Base-by-base conservation (phyloP, 305 asterid genomes). In the Fraxinus baroniana region DNA sequence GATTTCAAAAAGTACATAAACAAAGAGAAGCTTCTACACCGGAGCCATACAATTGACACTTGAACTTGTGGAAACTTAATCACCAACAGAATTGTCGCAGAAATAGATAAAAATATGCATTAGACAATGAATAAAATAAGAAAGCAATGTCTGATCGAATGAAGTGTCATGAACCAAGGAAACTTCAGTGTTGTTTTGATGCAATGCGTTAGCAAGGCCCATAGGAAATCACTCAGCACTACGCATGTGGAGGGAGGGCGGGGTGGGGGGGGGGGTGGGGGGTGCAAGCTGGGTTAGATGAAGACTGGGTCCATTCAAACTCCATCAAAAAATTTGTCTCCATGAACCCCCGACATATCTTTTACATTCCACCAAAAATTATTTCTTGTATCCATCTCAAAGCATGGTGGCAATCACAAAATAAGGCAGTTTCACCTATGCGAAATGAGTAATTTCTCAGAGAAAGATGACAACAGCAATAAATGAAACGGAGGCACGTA, bases 21-120 rank as follows among this genome's bases (percentile, higher is more conserved):
- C 33, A 78, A 80, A 78, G 83, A 46, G 52, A 60, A 81, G 39
- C 24, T 41, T 52, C 60, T 68, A 46, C n/a, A 64, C 37, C 15
- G 37, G 35, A 41, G 60, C 73, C 41, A 73, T 35, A 80, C 82
- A 81, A 7, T 76, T 36, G 44, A 71, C 36, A 57, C 83, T 22
- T 17, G 44, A 76, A 73, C 72, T 33, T 13, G 68, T 81, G 83
- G 82, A 79, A 66, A 64, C 33, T 28, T 32, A 76, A 74, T 64
- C 72, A 64, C 5, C 32, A 22, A 3, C 1, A 62, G 2, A 0
- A 2, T 22, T 62, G 8, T 62, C 33, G 17, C 8, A 62, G 33
- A 22, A 62, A 74, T 73, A 55, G 74, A 49, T 80, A 52, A 60
- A 37, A 5, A 35, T 44, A 20, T n/a, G 68, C 79, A 78, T 76